Evolutionary conservation across 2,329 filamentous ascomycete species (phyloP), one percentile per base, ranked within the genome.

Genomic region (Diaporthe ampelina): DNA sequence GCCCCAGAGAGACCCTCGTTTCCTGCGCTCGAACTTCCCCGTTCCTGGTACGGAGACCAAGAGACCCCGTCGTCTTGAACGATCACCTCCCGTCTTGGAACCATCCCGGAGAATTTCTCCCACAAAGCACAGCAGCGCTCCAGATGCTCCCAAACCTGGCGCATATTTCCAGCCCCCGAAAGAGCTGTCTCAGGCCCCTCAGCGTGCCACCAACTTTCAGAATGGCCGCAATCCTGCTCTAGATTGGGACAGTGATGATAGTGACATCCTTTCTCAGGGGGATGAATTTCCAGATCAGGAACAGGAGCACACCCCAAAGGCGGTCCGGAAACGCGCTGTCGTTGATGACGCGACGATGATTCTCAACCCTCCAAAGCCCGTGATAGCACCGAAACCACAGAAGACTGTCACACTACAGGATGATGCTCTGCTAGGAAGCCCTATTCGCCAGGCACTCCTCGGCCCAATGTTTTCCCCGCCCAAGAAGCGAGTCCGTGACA

Each of bases 401-500:
- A 75, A 71, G 56, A 61, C 65, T 11, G 70, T 75, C 37, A 56
- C 40, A 32, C 21, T 73, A 52, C 58, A 75, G 61, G 65, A 75
- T 21, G 74, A 77, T 45, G 73, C 69, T 52, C 50, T 77, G 29
- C 73, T 72, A 45, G 77, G 68, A 75, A 75, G 71, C 75, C 67
- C 40, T 21, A 73, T 72, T 65, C 70, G 70, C 75, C 76, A 57
- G 40, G 61, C 56, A 72, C 74, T 75, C 56, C 80, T 77, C 43
- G 65, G 65, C 35, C 76, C 77, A 19, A 67, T 69, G 26, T 11
- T 67, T 19, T 73, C 74, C 21, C 40, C 67, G n/a, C 45, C 68
- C 61, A 87, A 86, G 72, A 86, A 88, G 45, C 84, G 85, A 19
- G 84, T 82, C 2, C 81, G 80, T 48, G 86, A 83, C 74, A 83